Evolutionary conservation across 192 early-diverging fungal genomes (phyloP).

Genomic region (Coemansia sp.): DNA sequence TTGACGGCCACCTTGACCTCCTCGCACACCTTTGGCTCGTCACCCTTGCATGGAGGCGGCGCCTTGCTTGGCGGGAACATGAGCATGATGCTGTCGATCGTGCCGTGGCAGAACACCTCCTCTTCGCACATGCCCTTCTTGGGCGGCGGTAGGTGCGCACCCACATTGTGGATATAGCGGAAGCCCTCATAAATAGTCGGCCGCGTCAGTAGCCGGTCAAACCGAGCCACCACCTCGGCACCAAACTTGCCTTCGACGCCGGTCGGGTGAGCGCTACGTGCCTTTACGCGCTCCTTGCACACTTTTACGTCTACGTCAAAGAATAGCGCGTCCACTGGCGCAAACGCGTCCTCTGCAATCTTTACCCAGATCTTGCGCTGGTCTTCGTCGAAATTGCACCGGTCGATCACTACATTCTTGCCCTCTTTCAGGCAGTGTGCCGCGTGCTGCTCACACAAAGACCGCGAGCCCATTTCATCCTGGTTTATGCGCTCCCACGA

Average conservation of each 20-base stretch:
- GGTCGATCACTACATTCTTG: constrained; percentile 72
- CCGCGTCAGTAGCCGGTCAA: constrained; percentile 52
- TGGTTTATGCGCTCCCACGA: constrained; percentile 71
- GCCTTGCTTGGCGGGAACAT: constrained; percentile 54
- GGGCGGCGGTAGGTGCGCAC: constrained; percentile 45
- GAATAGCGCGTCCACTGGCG: constrained; percentile 66
- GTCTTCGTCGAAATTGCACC: constrained; percentile 74
- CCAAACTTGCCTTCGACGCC: constrained; percentile 67
- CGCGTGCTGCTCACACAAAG: constrained; percentile 62
- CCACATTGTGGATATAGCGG: constrained; percentile 56
- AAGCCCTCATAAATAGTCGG: constrained; percentile 56
- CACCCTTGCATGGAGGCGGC: constrained; percentile 36
- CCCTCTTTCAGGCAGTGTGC: constrained; percentile 51
- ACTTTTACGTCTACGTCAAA: constrained; percentile 63
- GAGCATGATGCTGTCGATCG: constrained; percentile 46
- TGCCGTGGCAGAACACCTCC: constrained; percentile 46
- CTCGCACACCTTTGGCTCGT: constrained; percentile 7
- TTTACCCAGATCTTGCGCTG: constrained; percentile 73
- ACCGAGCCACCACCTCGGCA: constrained; percentile 62
- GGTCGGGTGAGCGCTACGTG: constrained; percentile 66
- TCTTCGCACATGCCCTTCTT: constrained; percentile 53
- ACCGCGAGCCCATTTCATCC: constrained; percentile 69
- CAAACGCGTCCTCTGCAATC: constrained; percentile 60
- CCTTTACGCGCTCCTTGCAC: constrained; percentile 65
- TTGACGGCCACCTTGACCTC: constrained; percentile 47